A percentile compares a stretch with the other conserved stretches of the same genome.
These are phyloP conservation scores for Clitoria ternatea DNA, from an alignment of 306 rosid species.

Conservation along the genomic window DNA sequence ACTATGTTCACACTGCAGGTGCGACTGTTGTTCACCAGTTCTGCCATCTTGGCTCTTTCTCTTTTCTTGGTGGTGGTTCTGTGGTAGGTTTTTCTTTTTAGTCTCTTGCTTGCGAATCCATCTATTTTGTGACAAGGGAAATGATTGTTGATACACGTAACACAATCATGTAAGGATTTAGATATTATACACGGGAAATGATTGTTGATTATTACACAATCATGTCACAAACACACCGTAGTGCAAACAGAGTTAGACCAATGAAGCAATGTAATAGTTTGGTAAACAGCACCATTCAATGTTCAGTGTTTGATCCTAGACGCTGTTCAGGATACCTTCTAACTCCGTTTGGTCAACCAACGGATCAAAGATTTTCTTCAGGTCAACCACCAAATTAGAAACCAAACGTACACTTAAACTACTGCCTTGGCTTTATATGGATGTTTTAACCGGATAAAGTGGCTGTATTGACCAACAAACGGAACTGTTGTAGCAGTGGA, in stretches of 20 bases:
- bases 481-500: neutral
- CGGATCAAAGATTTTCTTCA: too few relatives aligned
- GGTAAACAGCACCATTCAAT: too few relatives aligned
- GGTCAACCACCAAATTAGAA: too few relatives aligned
- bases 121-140: neutral
- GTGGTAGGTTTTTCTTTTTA: conserved; percentile 55
- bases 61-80: conserved; percentile 91
- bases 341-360: too few relatives aligned
- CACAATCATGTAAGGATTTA: neutral
- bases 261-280: too few relatives aligned
- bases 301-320: too few relatives aligned
- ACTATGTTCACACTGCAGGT: conserved; percentile 85
- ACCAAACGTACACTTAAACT: neutral
- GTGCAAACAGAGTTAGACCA: too few relatives aligned
- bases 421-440: neutral
- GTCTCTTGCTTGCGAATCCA: neutral
- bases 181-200: too few relatives aligned
- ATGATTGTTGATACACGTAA: neutral
- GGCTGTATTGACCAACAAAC: neutral
- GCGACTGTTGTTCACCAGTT: conserved; percentile 83
- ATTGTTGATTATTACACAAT: too few relatives aligned
- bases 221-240: too few relatives aligned
- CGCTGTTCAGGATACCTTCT: too few relatives aligned
- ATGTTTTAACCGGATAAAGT: neutral
- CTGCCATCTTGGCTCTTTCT: conserved; percentile 79